Evolutionary conservation across 1,284 basidiomycete species (phyloP).

Genomic region (Phellopilus nigrolimitatus): DNA sequence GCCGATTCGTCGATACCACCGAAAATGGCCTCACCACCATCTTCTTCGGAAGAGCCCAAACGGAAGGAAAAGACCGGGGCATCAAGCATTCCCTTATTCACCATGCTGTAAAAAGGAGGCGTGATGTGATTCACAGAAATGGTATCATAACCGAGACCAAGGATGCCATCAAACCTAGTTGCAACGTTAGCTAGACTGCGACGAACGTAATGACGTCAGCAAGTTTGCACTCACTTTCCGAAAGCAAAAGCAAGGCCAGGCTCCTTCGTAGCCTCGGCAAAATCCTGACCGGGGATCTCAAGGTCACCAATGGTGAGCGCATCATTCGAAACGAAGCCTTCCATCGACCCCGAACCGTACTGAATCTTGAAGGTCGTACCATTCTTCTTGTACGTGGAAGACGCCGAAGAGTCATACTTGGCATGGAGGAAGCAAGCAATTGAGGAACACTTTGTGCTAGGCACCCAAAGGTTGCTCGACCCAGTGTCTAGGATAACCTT

Average conservation of each 20-base stretch:
- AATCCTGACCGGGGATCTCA: constrained; percentile 73
- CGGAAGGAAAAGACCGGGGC: constrained; percentile 94
- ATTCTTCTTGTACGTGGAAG: constrained; percentile 89
- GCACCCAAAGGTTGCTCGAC: constrained; percentile 93
- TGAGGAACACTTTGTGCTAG: constrained; percentile 82
- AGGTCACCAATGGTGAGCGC: constrained; percentile 82
- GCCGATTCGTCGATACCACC: constrained; percentile 84
- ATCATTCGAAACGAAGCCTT: constrained; percentile 94
- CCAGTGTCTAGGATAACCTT: constrained; percentile 89
- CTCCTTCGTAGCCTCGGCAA: constrained; percentile 96
- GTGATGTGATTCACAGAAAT: constrained; percentile 93
- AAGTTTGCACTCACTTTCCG: constrained; percentile 80
- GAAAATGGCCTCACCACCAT: constrained; percentile 91
- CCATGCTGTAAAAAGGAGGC: constrained; percentile 96
- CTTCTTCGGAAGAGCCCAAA: constrained; percentile 79
- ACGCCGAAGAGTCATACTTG: constrained; percentile 87
- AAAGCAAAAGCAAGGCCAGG: constrained; percentile 98
- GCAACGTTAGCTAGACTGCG: constrained; percentile 1
- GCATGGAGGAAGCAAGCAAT: constrained; percentile 98
- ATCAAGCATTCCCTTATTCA: constrained; percentile 81
- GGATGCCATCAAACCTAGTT: constrained; percentile 87
- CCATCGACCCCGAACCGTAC: constrained; percentile 96
- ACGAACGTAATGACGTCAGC: constrained; percentile 43
- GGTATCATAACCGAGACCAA: constrained; percentile 94
- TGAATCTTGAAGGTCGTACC: constrained; percentile 89